Conservation (phyloP, 2,329 filamentous ascomycete species). For the Fusarium sp. region DNA sequence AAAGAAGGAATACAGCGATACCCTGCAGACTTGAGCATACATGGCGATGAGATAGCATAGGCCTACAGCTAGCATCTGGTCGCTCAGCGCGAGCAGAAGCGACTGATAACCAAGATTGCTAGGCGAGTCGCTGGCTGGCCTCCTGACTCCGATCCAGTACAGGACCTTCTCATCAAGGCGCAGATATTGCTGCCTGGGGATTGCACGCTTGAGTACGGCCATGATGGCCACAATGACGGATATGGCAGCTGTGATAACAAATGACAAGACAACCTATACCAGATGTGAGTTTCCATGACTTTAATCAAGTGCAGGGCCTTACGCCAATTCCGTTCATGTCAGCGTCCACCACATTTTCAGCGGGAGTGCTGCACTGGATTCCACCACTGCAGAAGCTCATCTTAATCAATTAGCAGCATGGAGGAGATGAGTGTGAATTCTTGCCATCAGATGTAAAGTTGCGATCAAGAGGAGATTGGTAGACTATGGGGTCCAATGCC, state of each 20-base stretch:
- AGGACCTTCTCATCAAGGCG: conserved; percentile 31
- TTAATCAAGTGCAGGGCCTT: not conserved
- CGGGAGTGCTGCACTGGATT: not conserved
- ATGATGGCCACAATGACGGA: conserved; percentile 20
- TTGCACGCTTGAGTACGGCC: conserved; percentile 22
- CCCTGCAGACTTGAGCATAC: conserved; percentile 22
- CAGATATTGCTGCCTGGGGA: conserved; percentile 22
- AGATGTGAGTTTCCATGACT: not conserved
- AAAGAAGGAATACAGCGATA: conserved; percentile 21
- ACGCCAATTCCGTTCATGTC: conserved; percentile 37
- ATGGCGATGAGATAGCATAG: conserved; percentile 32
- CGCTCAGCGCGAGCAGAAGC: conserved; percentile 32
- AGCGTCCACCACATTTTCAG: conserved; percentile 21
- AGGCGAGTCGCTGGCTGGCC: conserved; percentile 14
- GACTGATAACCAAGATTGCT: conserved; percentile 31
- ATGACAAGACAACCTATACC: conserved; percentile 19
- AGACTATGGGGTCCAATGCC: not conserved
- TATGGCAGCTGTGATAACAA: conserved; percentile 18
- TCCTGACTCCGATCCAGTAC: conserved; percentile 6
- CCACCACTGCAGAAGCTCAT: conserved; percentile 17
- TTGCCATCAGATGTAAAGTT: not conserved
- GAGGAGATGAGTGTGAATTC: not conserved
- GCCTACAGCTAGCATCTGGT: conserved; percentile 27
- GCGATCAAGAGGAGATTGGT: not conserved
- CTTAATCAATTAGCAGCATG: not conserved